Percentiles rank a stretch among this genome's conserved stretches.
Evolutionary conservation across 2,329 filamentous ascomycete genomes (phyloP).

Genomic region (Aspergillus sp.): DNA sequence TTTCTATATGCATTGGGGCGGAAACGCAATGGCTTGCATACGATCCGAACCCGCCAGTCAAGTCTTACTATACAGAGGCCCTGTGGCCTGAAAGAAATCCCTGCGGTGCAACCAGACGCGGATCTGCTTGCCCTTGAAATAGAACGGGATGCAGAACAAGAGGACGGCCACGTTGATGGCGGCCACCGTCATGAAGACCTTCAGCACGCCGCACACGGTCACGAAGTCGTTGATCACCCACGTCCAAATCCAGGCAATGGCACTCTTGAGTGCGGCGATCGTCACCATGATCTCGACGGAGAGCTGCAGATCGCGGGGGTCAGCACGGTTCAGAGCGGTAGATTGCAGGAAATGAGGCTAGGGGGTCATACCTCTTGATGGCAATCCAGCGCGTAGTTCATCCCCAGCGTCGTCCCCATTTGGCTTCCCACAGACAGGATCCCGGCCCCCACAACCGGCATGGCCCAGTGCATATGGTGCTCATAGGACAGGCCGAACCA

Average conservation of each 20-base stretch:
- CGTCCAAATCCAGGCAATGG: conserved; percentile 21
- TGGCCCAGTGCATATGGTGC: conserved; percentile 12
- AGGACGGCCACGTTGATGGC: conserved; percentile 9
- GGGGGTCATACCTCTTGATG: conserved; percentile 14
- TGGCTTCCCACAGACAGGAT: conserved; percentile 18
- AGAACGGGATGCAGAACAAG: conserved; percentile 4
- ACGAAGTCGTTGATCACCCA: conserved; percentile 13
- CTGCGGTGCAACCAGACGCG: conserved; percentile 4
- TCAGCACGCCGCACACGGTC: conserved; percentile 3
- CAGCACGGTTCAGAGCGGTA: no score
- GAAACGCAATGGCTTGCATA: no score
- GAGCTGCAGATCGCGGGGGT: no score
- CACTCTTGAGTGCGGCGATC: conserved; percentile 16
- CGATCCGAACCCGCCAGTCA: no score
- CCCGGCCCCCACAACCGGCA: conserved; percentile 15
- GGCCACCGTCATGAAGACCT: conserved; percentile 9
- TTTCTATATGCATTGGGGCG: no score
- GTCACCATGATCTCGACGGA: conserved; percentile 22
- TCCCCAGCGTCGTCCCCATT: conserved; percentile 19
- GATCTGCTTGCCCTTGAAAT: conserved; percentile 4
- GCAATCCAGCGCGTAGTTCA: conserved; percentile 17
- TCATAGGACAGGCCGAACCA: conserved; percentile 13
- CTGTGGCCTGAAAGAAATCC: conserved; percentile 3
- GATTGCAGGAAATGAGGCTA: no score
- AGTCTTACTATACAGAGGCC: no score